A percentile compares a stretch with the other conserved stretches of the same genome.
These are phyloP conservation scores for Tinospora cordifolia DNA, from an alignment of 164 flowering plant genomes.

Conservation along the genomic window DNA sequence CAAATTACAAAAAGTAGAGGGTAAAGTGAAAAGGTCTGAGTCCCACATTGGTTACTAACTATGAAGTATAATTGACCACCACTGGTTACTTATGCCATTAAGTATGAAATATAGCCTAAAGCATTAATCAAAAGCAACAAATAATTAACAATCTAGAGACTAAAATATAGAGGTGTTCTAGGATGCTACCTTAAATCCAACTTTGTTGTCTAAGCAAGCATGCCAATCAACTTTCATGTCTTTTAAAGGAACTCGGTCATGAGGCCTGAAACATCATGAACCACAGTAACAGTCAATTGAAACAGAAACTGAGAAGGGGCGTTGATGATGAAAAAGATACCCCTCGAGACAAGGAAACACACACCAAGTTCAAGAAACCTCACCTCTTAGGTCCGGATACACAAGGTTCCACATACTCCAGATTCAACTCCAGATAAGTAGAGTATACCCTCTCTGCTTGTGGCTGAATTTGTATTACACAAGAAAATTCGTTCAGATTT, in stretches of 20 bases:
- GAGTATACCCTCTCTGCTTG: conserved; percentile 74
- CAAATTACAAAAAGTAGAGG: not conserved
- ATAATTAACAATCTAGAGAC: not conserved
- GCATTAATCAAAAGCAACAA: not conserved
- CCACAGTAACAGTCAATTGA: conserved; percentile 3
- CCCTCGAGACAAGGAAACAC: not conserved
- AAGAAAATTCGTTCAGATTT: conserved; percentile 13
- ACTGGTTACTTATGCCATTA: too few species aligned
- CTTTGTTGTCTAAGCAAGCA: conserved; percentile 78
- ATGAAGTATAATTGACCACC: too few species aligned
- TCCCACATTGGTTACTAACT: too few species aligned
- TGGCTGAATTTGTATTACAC: conserved; percentile 43
- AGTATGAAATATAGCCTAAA: too few species aligned
- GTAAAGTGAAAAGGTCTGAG: too few species aligned
- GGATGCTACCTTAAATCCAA: conserved; percentile 81
- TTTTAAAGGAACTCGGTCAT: conserved; percentile 79
- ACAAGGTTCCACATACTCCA: conserved; percentile 82
- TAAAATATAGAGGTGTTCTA: not conserved
- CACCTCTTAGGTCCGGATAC: conserved; percentile 92
- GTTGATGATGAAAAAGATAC: not conserved
- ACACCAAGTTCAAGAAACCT: not conserved
- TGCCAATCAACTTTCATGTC: conserved; percentile 95
- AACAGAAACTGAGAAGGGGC: not conserved
- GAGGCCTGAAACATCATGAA: conserved; percentile 48
- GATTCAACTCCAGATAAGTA: conserved; percentile 61